Percentiles rank a stretch among this genome's conserved stretches.
phyloP scores from a whole-genome alignment of 345 rosid species.

The Reutealis trisperma region DNA sequence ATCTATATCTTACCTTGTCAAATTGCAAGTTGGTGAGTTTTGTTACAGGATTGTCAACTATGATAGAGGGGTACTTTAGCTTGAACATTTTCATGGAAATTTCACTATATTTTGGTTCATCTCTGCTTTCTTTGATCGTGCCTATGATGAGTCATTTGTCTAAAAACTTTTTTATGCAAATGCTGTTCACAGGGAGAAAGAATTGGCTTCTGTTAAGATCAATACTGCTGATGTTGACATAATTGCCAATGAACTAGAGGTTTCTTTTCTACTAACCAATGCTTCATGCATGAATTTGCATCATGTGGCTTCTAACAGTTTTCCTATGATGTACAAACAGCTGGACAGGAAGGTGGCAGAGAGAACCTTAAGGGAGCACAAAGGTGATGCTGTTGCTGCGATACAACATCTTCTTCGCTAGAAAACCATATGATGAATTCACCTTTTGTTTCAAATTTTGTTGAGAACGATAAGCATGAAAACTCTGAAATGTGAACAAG shows the following conservation, averaged over 20 bases:
- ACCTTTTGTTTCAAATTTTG: not conserved
- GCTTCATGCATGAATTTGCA: not conserved
- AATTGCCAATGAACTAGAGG: constrained; percentile 94
- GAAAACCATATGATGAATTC: constrained; percentile 6
- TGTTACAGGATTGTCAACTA: not conserved
- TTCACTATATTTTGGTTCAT: not conserved
- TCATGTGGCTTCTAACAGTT: constrained; percentile 17
- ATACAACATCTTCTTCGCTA: constrained; percentile 70
- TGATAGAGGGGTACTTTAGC: not conserved
- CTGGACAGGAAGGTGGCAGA: constrained; percentile 88
- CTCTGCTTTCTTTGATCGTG: not conserved
- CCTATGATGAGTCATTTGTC: not conserved
- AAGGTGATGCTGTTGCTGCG: constrained; percentile 95
- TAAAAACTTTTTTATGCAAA: not conserved
- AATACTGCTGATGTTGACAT: constrained; percentile 87
- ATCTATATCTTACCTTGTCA: not conserved
- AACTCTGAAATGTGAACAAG: not conserved
- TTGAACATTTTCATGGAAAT: not conserved
- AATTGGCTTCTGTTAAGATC: constrained; percentile 95
- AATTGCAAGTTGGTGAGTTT: not conserved
- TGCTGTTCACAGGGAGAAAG: constrained; percentile 67
- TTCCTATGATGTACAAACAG: constrained; percentile 35
- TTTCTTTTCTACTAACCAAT: constrained; percentile 20
- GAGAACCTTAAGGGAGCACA: constrained; percentile 91
- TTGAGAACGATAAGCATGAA: not conserved